phyloP scores from a whole-genome alignment of 805 yeast species.

The Metschnikowia kofuensis region DNA sequence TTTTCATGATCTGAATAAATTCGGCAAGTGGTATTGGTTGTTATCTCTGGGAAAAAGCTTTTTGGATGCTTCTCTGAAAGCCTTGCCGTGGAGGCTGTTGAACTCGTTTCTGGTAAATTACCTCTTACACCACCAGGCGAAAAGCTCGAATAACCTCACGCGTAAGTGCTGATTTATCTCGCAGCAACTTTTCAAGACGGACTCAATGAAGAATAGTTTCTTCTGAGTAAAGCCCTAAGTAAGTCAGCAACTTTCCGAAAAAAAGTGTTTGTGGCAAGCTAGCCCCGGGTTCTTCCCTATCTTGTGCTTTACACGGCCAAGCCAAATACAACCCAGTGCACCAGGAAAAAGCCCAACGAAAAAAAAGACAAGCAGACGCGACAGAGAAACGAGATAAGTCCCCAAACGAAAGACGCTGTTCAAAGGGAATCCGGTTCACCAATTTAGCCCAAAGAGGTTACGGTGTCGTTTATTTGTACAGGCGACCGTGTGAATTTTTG shows the following conservation, averaged over 20 bases:
- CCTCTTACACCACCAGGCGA: too few species aligned
- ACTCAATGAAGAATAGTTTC: too few species aligned
- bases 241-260: too few species aligned
- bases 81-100: too few species aligned
- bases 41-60: too few species aligned
- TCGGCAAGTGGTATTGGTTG: background rate
- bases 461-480: slow-evolving; percentile 1
- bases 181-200: too few species aligned
- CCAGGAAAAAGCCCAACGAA: background rate
- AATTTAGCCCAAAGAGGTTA: slow-evolving; percentile 3
- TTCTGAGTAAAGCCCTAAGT: too few species aligned
- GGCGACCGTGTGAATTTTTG: slow-evolving; percentile 3
- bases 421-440: slow-evolving; percentile 4
- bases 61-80: too few species aligned
- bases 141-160: too few species aligned
- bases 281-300: background rate
- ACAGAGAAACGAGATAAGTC: background rate
- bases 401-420: slow-evolving; percentile 1
- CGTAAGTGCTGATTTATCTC: too few species aligned
- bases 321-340: background rate
- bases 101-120: too few species aligned
- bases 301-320: background rate
- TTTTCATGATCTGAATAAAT: slow-evolving; percentile 1
- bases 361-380: background rate
- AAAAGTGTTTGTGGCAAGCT: background rate